A percentile compares a stretch with the other conserved stretches of the same genome.
Conservation (phyloP, 75 land plant species). For the Sequoia sempervirens region DNA sequence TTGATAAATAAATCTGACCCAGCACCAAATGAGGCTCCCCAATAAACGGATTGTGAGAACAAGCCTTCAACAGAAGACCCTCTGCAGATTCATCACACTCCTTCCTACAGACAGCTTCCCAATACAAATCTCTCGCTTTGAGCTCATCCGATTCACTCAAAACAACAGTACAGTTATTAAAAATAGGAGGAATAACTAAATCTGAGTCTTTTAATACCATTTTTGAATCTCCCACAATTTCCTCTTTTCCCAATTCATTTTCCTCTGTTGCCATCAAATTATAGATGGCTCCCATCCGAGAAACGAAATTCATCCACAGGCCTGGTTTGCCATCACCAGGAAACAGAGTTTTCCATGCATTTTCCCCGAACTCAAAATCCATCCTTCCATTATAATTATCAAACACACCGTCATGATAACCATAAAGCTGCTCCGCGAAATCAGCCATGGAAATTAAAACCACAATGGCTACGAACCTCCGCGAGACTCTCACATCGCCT, state of each 20-base stretch:
- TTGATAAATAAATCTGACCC: conserved; percentile 21
- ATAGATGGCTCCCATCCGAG: conserved; percentile 30
- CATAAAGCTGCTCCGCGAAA: conserved; percentile 69
- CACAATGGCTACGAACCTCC: conserved; percentile 63
- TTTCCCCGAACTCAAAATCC: conserved; percentile 39
- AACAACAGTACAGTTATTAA: conserved; percentile 22
- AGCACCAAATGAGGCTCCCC: conserved; percentile 30
- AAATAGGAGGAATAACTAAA: conserved; percentile 20
- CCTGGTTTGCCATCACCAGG: conserved; percentile 43
- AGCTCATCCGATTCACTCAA: conserved; percentile 17
- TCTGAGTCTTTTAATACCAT: too few relatives aligned
- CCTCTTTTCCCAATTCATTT: not conserved
- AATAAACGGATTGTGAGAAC: conserved; percentile 24
- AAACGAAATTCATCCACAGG: conserved; percentile 28
- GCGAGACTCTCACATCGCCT: conserved; percentile 63
- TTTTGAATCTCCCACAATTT: not conserved
- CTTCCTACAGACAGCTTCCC: conserved; percentile 19
- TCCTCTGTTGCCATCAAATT: conserved; percentile 27
- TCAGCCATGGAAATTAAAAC: conserved; percentile 83
- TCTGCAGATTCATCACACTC: conserved; percentile 2
- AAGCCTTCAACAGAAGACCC: conserved; percentile 18
- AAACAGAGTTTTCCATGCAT: conserved; percentile 31
- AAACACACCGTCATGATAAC: conserved; percentile 70
- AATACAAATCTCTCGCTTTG: conserved; percentile 30
- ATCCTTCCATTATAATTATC: conserved; percentile 48